phyloP scores from a whole-genome alignment of 306 rosid species.

The Castanopsis chinensis region DNA sequence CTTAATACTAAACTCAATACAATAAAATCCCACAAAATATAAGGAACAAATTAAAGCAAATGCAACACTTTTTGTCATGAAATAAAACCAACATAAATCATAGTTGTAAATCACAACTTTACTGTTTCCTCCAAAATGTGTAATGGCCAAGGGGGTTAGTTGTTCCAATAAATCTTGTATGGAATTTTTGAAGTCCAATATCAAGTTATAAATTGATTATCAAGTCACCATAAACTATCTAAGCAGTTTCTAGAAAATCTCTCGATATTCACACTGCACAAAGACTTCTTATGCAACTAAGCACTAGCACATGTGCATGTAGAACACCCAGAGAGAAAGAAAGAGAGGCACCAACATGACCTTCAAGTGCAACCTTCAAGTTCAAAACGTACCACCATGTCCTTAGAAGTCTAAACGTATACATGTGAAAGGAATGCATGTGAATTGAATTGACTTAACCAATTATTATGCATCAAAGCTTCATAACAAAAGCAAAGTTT shows the following conservation, averaged over 20 bases:
- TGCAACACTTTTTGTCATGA: too few relatives aligned
- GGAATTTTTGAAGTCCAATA: background rate
- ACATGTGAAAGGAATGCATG: background rate
- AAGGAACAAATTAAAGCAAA: too few relatives aligned
- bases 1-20: too few relatives aligned
- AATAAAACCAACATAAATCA: too few relatives aligned
- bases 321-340: background rate
- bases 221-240: background rate
- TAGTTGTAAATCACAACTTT: too few relatives aligned
- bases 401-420: background rate
- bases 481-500: conserved; percentile 2
- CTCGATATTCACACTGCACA: background rate
- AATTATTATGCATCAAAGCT: too few relatives aligned
- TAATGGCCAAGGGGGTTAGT: conserved; percentile 58
- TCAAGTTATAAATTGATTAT: background rate
- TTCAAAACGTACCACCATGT: background rate
- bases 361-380: conserved; percentile 3
- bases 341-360: background rate
- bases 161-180: conserved; percentile 89
- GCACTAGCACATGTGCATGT: background rate
- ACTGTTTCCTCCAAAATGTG: conserved; percentile 93
- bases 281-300: background rate
- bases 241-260: background rate
- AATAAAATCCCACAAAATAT: too few relatives aligned
- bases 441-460: conserved; percentile 5